Evolutionary conservation across 1,139 yeast genomes (phyloP).

Genomic region (Suhomyces coccinellae): DNA sequence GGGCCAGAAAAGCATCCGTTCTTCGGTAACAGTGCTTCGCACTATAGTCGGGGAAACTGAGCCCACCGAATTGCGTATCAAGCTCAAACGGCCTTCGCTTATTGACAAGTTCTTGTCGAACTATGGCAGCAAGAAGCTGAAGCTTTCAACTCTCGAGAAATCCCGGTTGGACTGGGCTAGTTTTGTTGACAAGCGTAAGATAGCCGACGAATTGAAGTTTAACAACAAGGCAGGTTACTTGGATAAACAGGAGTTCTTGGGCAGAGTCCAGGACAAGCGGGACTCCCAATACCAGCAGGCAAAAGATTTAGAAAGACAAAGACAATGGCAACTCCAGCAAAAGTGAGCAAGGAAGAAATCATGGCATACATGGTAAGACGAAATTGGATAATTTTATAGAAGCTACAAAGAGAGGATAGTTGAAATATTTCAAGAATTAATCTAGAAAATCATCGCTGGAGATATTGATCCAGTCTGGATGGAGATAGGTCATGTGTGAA

Average conservation of each 20-base stretch:
- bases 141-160: conserved; percentile 88
- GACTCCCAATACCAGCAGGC: conserved; percentile 65
- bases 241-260: conserved; percentile 87
- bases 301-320: conserved; percentile 41
- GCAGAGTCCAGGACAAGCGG: conserved; percentile 67
- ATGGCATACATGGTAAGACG: too few relatives aligned
- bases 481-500: too few relatives aligned
- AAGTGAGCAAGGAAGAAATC: too few relatives aligned
- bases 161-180: conserved; percentile 94
- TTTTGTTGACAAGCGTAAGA: conserved; percentile 84
- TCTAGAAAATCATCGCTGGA: too few relatives aligned
- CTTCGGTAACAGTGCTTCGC: conserved; percentile 39
- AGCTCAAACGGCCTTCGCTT: conserved; percentile 70
- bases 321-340: conserved; percentile 31
- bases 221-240: conserved; percentile 84
- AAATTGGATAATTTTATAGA: too few relatives aligned
- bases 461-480: too few relatives aligned
- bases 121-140: conserved; percentile 47
- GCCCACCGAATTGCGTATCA: conserved; percentile 34
- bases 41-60: conserved; percentile 36
- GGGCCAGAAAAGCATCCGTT: conserved; percentile 18
- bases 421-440: too few relatives aligned
- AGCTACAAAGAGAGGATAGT: too few relatives aligned
- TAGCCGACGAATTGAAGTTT: conserved; percentile 74
- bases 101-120: conserved; percentile 56